These are phyloP conservation scores for Fomitopsis pulvina DNA, from an alignment of 768 basidiomycete species.

Conservation along the genomic window DNA sequence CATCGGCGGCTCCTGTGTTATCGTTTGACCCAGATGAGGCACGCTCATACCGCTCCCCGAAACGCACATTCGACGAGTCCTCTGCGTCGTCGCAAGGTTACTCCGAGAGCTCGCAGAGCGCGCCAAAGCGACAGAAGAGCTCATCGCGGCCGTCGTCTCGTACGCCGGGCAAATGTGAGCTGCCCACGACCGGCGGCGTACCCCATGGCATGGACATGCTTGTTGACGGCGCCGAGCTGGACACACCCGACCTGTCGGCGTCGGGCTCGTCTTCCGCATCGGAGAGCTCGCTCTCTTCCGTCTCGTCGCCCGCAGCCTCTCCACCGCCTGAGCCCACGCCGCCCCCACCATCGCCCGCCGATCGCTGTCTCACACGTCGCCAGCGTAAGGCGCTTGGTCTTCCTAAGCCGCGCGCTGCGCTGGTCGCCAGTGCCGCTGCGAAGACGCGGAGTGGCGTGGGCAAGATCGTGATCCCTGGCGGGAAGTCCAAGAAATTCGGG, in stretches of 20 bases:
- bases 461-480: slow-evolving; percentile 58
- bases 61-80: slow-evolving; percentile 55
- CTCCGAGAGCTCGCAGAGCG: slow-evolving; percentile 23
- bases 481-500: slow-evolving; percentile 35
- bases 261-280: slow-evolving; percentile 18
- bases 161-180: background rate
- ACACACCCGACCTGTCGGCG: slow-evolving; percentile 20
- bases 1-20: too few relatives aligned
- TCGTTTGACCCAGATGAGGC: slow-evolving; percentile 6
- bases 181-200: background rate
- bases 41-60: slow-evolving; percentile 43
- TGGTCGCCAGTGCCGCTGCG: slow-evolving; percentile 15
- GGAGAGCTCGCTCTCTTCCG: slow-evolving; percentile 36
- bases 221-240: slow-evolving; percentile 22
- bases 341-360: slow-evolving; percentile 24
- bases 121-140: slow-evolving; percentile 24
- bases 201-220: slow-evolving; percentile 2
- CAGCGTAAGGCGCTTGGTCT: slow-evolving; percentile 66
- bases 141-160: slow-evolving; percentile 14
- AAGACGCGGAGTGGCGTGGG: slow-evolving; percentile 38
- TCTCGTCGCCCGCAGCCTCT: slow-evolving; percentile 25
- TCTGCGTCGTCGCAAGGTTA: slow-evolving; percentile 31
- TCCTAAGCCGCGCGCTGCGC: slow-evolving; percentile 43
- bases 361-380: slow-evolving; percentile 47
- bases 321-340: slow-evolving; percentile 21